Percentiles rank a stretch among this genome's conserved stretches.
Evolutionary conservation across 495 filamentous ascomycete genomes (phyloP).

Genomic region (Bathelium albidoporum): DNA sequence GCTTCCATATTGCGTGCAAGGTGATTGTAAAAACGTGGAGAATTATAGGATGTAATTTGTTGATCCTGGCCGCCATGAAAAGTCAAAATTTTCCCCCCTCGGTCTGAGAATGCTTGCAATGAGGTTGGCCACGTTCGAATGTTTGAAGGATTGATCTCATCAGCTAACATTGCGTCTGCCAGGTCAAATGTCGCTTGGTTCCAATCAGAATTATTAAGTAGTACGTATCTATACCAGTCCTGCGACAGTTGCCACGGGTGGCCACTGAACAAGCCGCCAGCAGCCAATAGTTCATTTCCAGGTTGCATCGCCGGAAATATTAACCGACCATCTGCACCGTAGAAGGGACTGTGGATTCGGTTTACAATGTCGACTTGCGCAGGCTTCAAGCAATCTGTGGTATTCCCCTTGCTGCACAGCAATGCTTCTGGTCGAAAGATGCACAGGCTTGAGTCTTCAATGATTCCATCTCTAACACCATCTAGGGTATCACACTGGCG

Average conservation of each 20-base stretch:
- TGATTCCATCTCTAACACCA: constrained; percentile 22
- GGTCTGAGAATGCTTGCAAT: neutral
- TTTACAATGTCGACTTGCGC: constrained; percentile 15
- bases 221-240: constrained; percentile 42
- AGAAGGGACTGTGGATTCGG: constrained; percentile 13
- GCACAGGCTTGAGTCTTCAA: constrained; percentile 26
- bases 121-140: neutral
- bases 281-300: constrained; percentile 11
- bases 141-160: constrained; percentile 6
- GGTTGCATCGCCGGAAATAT: constrained; percentile 29
- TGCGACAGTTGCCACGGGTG: constrained; percentile 13
- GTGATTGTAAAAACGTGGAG: constrained; percentile 22
- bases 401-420: constrained; percentile 13
- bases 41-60: constrained; percentile 21
- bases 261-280: constrained; percentile 2
- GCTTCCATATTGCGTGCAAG: neutral
- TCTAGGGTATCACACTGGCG: constrained; percentile 26
- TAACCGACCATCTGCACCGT: constrained; percentile 20
- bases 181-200: neutral
- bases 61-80: constrained; percentile 26
- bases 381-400: constrained; percentile 22
- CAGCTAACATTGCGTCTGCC: neutral
- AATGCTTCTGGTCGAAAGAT: constrained; percentile 18
- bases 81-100: constrained; percentile 15
- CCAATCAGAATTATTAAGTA: constrained; percentile 37